Conservation (phyloP, 768 basidiomycete species). For the Lyophyllum atratum region DNA sequence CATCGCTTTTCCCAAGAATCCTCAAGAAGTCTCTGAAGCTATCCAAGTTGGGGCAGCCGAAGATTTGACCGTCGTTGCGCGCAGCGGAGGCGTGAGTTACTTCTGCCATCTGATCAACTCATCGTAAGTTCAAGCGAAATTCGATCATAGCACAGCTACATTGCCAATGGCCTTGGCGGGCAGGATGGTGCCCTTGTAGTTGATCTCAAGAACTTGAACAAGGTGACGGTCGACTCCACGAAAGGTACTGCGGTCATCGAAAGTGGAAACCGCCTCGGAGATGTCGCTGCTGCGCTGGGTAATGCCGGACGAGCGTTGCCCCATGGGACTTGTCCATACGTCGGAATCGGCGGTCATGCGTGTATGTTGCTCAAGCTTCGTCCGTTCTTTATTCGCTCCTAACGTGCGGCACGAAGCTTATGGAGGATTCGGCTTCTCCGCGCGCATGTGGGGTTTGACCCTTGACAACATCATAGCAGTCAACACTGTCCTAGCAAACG, state of each 20-base stretch:
- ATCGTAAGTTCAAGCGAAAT: background rate
- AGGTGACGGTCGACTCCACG: conserved; percentile 35
- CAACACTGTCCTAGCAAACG: conserved; percentile 46
- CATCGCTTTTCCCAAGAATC: conserved; percentile 35
- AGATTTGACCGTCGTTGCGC: conserved; percentile 40
- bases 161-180: conserved; percentile 49
- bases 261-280: conserved; percentile 49
- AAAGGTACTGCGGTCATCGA: conserved; percentile 40
- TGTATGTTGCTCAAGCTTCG: conserved; percentile 16
- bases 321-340: conserved; percentile 54
- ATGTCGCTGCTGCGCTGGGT: conserved; percentile 42
- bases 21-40: conserved; percentile 36
- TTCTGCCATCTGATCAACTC: background rate
- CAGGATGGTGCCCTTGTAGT: conserved; percentile 44
- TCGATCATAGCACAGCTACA: conserved; percentile 45
- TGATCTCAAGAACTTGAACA: conserved; percentile 44
- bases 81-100: conserved; percentile 43
- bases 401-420: conserved; percentile 24
- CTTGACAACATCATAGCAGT: conserved; percentile 46
- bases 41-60: conserved; percentile 33
- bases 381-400: background rate
- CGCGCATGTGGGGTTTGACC: conserved; percentile 51
- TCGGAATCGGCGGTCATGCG: conserved; percentile 55
- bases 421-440: conserved; percentile 52
- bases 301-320: conserved; percentile 45